Percentiles rank a stretch among this genome's conserved stretches.
phyloP scores from a whole-genome alignment of 352 stramenopile species.

The Phytophthora sp. region DNA sequence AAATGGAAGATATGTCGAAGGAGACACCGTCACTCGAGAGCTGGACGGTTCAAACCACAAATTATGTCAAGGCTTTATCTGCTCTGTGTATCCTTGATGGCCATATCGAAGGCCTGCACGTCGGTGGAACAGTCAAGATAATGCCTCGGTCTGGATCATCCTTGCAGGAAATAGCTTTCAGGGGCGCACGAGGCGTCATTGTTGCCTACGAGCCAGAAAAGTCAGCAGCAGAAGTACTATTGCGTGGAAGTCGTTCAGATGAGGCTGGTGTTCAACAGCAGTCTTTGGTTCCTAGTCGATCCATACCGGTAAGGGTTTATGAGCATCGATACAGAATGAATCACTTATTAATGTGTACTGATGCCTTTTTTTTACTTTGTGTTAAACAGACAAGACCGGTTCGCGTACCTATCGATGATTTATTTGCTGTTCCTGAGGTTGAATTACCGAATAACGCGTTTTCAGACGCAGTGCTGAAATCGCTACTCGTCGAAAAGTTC shows the following conservation, averaged over 20 bases:
- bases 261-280: conserved; percentile 48
- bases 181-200: conserved; percentile 74
- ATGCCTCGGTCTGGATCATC: conserved; percentile 72
- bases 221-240: conserved; percentile 77
- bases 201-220: conserved; percentile 86
- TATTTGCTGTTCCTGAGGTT: conserved; percentile 79
- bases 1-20: conserved; percentile 84
- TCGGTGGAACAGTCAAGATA: conserved; percentile 86
- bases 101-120: conserved; percentile 82
- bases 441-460: conserved; percentile 73
- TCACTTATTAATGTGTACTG: neutral
- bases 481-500: conserved; percentile 74
- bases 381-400: conserved; percentile 73
- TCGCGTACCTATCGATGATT: conserved; percentile 83
- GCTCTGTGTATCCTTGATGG: conserved; percentile 84
- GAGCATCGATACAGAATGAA: neutral
- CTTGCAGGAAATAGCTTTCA: conserved; percentile 78
- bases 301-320: conserved; percentile 49
- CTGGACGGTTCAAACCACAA: conserved; percentile 57
- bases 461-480: conserved; percentile 68
- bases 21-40: conserved; percentile 57
- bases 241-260: conserved; percentile 49
- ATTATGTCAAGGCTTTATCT: conserved; percentile 72
- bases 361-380: conserved; percentile 8
- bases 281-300: conserved; percentile 26